Evolutionary conservation across 257 asterid genomes (phyloP).

Genomic region (Plantago elongata): DNA sequence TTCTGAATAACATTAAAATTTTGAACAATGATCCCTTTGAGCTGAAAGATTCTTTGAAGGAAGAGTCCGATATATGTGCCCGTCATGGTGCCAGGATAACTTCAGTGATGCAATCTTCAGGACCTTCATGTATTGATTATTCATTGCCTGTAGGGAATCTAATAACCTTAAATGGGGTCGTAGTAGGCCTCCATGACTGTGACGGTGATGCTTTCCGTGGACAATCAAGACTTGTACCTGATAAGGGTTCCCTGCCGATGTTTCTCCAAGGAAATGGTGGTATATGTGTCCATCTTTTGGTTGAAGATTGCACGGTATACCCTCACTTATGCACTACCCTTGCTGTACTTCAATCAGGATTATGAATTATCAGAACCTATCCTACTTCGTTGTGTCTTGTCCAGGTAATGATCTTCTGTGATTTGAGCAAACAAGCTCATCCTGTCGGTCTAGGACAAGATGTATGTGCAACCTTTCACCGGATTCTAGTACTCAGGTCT

Average conservation of each 20-base stretch:
- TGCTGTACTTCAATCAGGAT: slow-evolving; percentile 5
- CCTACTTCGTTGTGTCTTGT: slow-evolving; percentile 21
- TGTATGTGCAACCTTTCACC: slow-evolving; percentile 64
- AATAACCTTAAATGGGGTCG: slow-evolving; percentile 53
- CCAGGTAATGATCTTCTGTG: slow-evolving; percentile 61
- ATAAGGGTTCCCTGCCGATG: slow-evolving; percentile 27
- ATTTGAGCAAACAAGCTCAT: slow-evolving; percentile 35
- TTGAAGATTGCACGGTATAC: slow-evolving; percentile 42
- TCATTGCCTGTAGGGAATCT: slow-evolving; percentile 70
- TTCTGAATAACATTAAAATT: slow-evolving; percentile 34
- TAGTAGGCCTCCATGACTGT: slow-evolving; percentile 53
- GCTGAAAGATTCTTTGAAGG: slow-evolving; percentile 27
- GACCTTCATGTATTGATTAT: slow-evolving; percentile 28
- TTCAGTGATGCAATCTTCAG: slow-evolving; percentile 32
- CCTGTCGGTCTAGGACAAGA: slow-evolving; percentile 71
- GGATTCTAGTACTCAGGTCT: slow-evolving; percentile 66
- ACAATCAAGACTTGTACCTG: slow-evolving; percentile 26
- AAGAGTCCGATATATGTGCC: slow-evolving; percentile 23
- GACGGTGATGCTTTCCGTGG: slow-evolving; percentile 27
- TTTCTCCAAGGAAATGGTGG: slow-evolving; percentile 38
- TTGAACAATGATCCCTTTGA: slow-evolving; percentile 19
- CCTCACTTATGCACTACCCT: slow-evolving; percentile 16
- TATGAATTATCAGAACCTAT: slow-evolving; percentile 17
- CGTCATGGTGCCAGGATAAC: slow-evolving; percentile 13
- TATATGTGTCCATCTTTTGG: slow-evolving; percentile 61